Conservation (phyloP, 805 yeast species). For the Nakazawaea populi region DNA sequence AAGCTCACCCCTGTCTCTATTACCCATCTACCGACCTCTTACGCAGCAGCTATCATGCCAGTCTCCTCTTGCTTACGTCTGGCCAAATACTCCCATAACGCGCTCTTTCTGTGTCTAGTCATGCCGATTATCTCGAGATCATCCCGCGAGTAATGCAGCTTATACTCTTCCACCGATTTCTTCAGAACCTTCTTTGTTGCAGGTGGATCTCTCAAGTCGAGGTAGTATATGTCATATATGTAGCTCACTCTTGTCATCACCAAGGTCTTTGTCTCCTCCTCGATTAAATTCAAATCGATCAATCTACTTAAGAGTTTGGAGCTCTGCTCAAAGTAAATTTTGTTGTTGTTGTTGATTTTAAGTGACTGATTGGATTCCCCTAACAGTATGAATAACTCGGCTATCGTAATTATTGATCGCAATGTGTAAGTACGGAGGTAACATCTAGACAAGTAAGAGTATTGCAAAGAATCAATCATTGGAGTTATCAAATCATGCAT, state of each 20-base stretch:
- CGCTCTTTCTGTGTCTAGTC: conserved; percentile 64
- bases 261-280: conserved; percentile 34
- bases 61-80: conserved; percentile 59
- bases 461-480: conserved; percentile 63
- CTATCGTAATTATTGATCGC: conserved; percentile 57
- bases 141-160: conserved; percentile 26
- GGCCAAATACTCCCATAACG: conserved; percentile 71
- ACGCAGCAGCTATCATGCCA: neutral
- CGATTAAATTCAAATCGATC: conserved; percentile 40
- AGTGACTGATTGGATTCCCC: conserved; percentile 36
- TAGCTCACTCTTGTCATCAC: conserved; percentile 32
- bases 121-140: conserved; percentile 41
- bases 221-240: conserved; percentile 17
- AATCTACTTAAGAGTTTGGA: conserved; percentile 37
- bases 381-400: conserved; percentile 56
- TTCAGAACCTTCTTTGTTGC: neutral
- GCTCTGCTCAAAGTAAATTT: conserved; percentile 39
- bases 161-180: conserved; percentile 22
- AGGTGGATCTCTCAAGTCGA: neutral
- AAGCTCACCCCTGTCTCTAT: neutral
- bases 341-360: conserved; percentile 34
- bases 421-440: conserved; percentile 65
- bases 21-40: too few species aligned
- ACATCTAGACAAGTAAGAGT: conserved; percentile 69
- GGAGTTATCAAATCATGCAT: conserved; percentile 53